Evolutionary conservation across 2,329 filamentous ascomycete species (phyloP), one percentile per base, ranked within the genome.

Genomic region (Thermoascus crustaceus): DNA sequence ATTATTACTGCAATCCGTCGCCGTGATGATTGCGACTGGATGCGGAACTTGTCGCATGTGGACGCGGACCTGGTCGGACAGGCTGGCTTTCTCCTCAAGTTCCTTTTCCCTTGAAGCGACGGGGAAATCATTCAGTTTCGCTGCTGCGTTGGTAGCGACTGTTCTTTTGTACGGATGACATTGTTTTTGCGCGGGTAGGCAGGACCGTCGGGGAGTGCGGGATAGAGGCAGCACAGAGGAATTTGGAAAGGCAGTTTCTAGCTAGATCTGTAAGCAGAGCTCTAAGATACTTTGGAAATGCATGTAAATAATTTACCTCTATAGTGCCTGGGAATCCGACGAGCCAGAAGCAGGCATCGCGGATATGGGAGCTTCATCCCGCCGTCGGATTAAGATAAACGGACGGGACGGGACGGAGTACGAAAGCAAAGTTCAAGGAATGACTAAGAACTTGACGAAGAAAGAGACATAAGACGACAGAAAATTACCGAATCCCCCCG

Each of bases 1-100:
- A n/a, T 42, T 42, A 11, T 47, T 45, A 19, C 48, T 47, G 22
- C 60, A 56, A 19, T 63, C 55, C 10, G 60, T 64, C 37, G 63
- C 51, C 24, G 74, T 76, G 37, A 78, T 64, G 22, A 78, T 60
- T 29, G 72, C 72, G 32, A 77, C 72, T 1, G 75, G 70, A 51
- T 75, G 69, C 1, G 72, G 70, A 4, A 78, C 67, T 14, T 60
- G 57, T 25, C 75, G 72, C 66, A 75, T 73, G 26, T 73, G 48
- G 13, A 58, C 52, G 32, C 63, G 65, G 44, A 68, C 54, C 36
- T 60, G 49, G 29, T 57, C 53, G 23, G 60, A 49, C 35, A 62
- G 46, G 36, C 49, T 46, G 24, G 35, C 24, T 14, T 29, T 23
- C 22, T 38, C 24, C n/a, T 31, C 27, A 30, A 7, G 14, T 5